Percentiles rank a stretch among this genome's conserved stretches.
Conservation (phyloP, 768 basidiomycete genomes). For the Collybiopsis confluens region DNA sequence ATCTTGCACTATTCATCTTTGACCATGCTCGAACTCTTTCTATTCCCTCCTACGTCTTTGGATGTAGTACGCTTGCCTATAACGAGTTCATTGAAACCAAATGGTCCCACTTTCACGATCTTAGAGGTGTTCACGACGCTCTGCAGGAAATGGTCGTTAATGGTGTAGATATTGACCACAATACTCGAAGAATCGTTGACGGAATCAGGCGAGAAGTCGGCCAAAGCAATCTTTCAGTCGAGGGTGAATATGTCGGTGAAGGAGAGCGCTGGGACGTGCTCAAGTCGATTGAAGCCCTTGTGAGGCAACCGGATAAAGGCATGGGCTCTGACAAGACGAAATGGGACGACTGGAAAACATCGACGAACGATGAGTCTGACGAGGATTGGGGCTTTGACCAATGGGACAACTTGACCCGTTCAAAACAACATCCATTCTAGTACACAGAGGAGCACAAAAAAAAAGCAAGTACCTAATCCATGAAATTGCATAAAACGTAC, state of each 20-base stretch:
- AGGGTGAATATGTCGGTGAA: conserved; percentile 41
- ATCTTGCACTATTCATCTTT: conserved; percentile 81
- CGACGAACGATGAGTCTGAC: conserved; percentile 21
- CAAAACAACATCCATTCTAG: too few relatives aligned
- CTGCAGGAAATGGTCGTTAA: conserved; percentile 82
- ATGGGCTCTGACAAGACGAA: conserved; percentile 7
- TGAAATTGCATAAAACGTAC: not conserved
- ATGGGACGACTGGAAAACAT: conserved; percentile 49
- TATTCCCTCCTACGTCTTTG: conserved; percentile 79
- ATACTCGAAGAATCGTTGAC: conserved; percentile 61
- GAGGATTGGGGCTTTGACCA: conserved; percentile 48
- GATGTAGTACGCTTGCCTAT: conserved; percentile 84
- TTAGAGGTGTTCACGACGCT: conserved; percentile 66
- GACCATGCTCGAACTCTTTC: conserved; percentile 72
- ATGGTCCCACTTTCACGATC: conserved; percentile 81
- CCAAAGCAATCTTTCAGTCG: conserved; percentile 46
- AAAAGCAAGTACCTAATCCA: conserved; percentile 3
- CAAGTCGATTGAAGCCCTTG: conserved; percentile 43
- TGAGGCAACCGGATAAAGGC: conserved; percentile 13
- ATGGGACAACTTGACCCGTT: too few relatives aligned
- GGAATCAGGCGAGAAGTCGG: conserved; percentile 60
- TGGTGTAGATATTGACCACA: conserved; percentile 60
- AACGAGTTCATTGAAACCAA: conserved; percentile 85
- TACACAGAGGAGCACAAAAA: too few relatives aligned
- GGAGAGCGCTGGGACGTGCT: conserved; percentile 51